These are phyloP conservation scores for Fusarium floridanum DNA, from an alignment of 2,329 filamentous ascomycete genomes.

Conservation along the genomic window DNA sequence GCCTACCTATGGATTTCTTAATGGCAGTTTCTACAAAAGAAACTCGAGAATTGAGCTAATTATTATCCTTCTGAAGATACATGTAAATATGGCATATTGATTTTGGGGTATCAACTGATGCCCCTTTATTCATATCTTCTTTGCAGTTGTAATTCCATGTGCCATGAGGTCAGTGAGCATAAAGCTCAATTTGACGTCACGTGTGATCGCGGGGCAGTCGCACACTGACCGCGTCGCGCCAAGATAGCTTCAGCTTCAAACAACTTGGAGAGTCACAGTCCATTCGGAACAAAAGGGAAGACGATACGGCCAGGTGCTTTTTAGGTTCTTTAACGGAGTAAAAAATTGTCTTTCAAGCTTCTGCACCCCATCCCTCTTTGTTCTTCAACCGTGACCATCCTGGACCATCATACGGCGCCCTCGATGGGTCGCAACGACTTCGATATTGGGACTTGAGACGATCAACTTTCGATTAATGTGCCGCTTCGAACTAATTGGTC, in stretches of 20 bases:
- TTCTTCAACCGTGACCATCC: neutral
- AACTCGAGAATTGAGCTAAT: constrained; percentile 3
- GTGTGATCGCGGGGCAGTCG: constrained; percentile 41
- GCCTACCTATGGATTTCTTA: neutral
- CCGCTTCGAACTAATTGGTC: constrained; percentile 66
- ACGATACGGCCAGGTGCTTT: neutral
- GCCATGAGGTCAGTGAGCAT: neutral
- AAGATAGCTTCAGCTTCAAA: constrained; percentile 10
- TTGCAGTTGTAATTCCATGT: neutral
- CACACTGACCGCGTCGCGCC: constrained; percentile 36
- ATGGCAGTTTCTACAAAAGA: neutral
- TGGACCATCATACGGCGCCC: neutral
- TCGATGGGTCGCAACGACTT: neutral
- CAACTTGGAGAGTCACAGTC: neutral
- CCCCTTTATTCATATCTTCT: neutral
- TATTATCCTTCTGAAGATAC: neutral
- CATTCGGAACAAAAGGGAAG: neutral
- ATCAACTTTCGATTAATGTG: constrained; percentile 57
- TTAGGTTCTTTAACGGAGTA: neutral
- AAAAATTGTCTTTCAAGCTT: neutral
- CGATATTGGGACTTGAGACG: constrained; percentile 19
- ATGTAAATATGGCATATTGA: neutral
- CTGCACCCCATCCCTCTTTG: neutral
- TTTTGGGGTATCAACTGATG: neutral
- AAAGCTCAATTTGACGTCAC: constrained; percentile 16